Conservation (phyloP, 2,329 filamentous ascomycete genomes). For the Trichoderma polysporum region DNA sequence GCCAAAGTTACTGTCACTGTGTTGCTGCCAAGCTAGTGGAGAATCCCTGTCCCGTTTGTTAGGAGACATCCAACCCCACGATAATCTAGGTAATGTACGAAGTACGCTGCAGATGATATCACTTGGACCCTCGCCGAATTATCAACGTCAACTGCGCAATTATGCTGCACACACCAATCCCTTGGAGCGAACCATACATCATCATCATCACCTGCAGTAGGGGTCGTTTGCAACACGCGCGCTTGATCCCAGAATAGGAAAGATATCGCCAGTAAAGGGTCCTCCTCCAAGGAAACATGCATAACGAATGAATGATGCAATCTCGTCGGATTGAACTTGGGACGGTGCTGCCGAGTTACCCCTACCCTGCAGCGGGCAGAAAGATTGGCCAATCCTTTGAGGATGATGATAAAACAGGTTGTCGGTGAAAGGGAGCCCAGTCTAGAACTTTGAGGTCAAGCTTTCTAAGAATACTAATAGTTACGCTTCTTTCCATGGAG, state of each 20-base stretch:
- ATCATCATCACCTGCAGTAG: conserved; percentile 10
- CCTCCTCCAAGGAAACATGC: background rate
- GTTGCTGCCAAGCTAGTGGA: background rate
- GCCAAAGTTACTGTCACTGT: background rate
- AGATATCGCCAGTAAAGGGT: background rate
- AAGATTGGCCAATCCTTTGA: background rate
- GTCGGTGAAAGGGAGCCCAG: background rate
- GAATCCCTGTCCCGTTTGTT: background rate
- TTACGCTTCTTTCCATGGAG: background rate
- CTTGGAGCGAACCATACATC: background rate
- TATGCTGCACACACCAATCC: background rate
- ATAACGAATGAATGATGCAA: background rate
- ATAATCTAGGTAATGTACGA: background rate
- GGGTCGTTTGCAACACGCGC: background rate
- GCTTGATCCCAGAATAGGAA: background rate
- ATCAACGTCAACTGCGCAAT: background rate
- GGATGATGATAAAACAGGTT: background rate
- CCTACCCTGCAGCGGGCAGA: background rate
- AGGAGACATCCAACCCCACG: conserved; percentile 7
- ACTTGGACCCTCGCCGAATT: background rate
- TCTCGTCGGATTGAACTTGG: background rate
- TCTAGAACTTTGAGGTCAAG: background rate
- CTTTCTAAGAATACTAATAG: background rate
- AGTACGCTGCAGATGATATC: conserved; percentile 15
- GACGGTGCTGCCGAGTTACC: background rate